Evolutionary conservation across 2,329 filamentous ascomycete genomes (phyloP), one percentile per base, ranked within the genome.

Genomic region (Botrytis elliptica): DNA sequence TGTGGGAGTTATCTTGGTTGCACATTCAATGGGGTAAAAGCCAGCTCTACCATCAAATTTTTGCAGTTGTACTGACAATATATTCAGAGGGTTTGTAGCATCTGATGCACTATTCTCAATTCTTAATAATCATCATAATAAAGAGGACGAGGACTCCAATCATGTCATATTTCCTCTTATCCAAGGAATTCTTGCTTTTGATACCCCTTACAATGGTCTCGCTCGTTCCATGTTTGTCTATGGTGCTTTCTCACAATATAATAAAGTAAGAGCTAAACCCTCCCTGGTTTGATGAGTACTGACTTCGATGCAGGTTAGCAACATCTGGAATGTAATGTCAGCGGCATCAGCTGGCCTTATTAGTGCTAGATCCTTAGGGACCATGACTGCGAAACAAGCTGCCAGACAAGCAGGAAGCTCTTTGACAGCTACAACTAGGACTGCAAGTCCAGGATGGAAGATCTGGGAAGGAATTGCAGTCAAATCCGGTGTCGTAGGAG

Each of bases 171-270:
- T 97, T 81, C 94, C 94, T 0, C 88, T 93, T 71, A 91, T 97
- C 74, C 91, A 93, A 79, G 94, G 92, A 68, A 86, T 97, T 25
- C 85, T 97, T 49, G 89, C 93, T 10, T 96, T 96, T 78, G 94
- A 97, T 82, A 97, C 94, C 0, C 94, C 94, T 0, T 97, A 91
- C 82, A 90, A 93, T 73, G 91, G 91, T 10, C 85, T 89, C 25
- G 86, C 87, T 4, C 83, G 87, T 20, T 87, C 86, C 67, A 88
- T 89, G 86, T 89, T 89, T 75, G 87, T 88, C 63, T 89, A 89
- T 75, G 87, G 87, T 63, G 87, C 87, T 46, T 89, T 89, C 72
- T 88, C 86, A 69, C 88, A 88, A 80, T 89, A 89, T 77, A 84
- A 86, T 74, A 89, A 88, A 73, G 85, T 89, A n/a, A n/a, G 0